Base-by-base conservation (phyloP, 495 filamentous ascomycete genomes). In the Friedmanniomyces endolithicus region DNA sequence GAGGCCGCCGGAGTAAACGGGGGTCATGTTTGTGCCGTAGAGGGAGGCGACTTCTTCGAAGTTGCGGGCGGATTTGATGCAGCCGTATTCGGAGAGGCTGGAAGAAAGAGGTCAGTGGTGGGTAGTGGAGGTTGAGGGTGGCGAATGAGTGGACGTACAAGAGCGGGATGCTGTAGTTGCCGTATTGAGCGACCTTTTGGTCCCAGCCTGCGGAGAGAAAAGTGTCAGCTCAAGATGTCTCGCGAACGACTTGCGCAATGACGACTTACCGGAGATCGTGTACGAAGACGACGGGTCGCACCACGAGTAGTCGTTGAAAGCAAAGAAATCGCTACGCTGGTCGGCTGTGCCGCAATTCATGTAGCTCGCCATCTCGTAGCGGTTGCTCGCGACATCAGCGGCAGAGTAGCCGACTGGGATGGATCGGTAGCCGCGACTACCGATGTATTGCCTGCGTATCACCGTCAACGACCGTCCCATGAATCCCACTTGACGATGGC, bases 301-400 rank as follows among this genome's bases (percentile, higher is more conserved):
- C 90, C 90, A 97, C 45, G 89, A 95, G 74, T 96, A 96, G 71
- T 95, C 92, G 71, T 97, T 96, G 74, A 95, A 94, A 48, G 88
- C 90, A 69, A 94, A 96, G 75, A 96, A 97, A 68, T 95, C 90
- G 65, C 80, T 83, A 27, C 90, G 81, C 73, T 85, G 81, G 63
- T 88, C 86, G 48, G 88, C 86, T 41, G 78, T 73, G 55, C 92
- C 92, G 66, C 90, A 97, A 78, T 96, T 95, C 80, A 97, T 87
- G 77, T 90, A 96, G 48, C 84, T 59, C 22, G 90, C 88, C 71
- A 90, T 87, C 74, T 96, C 81, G 65, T 85, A 79, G 65, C 90
- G 88, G 71, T 94, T 95, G 59, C 81, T 77, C 50, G 85, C 74
- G 40, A 94, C 85, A 69, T 94, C 87, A 19, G 83, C 85, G 34